These are phyloP conservation scores for Arthrobotrys sphaeroides DNA, from an alignment of 2,329 filamentous ascomycete genomes.

Conservation along the genomic window DNA sequence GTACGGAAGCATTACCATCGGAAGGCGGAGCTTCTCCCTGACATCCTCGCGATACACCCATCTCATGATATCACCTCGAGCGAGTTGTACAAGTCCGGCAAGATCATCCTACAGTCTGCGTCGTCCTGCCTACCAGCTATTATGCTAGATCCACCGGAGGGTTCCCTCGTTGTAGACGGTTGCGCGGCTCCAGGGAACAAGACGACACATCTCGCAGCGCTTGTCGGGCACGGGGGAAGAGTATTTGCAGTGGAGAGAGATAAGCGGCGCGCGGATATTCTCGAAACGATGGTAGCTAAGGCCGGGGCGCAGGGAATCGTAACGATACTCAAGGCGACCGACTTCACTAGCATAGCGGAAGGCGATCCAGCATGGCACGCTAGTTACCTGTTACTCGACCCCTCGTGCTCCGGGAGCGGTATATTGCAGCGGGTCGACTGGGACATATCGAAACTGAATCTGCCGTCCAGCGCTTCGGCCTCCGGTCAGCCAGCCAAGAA, in stretches of 20 bases:
- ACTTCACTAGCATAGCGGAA: conserved; percentile 78
- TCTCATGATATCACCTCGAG: conserved; percentile 71
- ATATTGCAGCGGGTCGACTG: conserved; percentile 76
- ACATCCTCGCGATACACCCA: conserved; percentile 80
- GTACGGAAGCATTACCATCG: conserved; percentile 29
- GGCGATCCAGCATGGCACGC: conserved; percentile 69
- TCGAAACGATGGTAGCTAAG: conserved; percentile 83
- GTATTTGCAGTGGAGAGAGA: conserved; percentile 87
- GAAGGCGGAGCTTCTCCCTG: conserved; percentile 73
- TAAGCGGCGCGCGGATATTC: conserved; percentile 73
- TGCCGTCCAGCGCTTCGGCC: conserved; percentile 12
- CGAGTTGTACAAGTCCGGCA: conserved; percentile 76
- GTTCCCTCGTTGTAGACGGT: conserved; percentile 86
- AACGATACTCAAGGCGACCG: conserved; percentile 75
- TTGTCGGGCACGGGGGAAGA: conserved; percentile 66
- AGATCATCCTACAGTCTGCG: conserved; percentile 92
- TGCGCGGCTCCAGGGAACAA: conserved; percentile 97
- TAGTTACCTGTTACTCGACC: conserved; percentile 84
- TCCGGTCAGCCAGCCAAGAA: conserved; percentile 16
- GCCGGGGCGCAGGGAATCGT: conserved; percentile 76
- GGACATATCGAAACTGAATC: conserved; percentile 27
- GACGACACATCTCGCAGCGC: conserved; percentile 88
- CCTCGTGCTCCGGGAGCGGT: conserved; percentile 93
- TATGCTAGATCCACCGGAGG: conserved; percentile 75
- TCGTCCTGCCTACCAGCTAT: conserved; percentile 97